Base-by-base conservation (phyloP, 2,329 filamentous ascomycete species). In the Fonsecaea pedrosoi region DNA sequence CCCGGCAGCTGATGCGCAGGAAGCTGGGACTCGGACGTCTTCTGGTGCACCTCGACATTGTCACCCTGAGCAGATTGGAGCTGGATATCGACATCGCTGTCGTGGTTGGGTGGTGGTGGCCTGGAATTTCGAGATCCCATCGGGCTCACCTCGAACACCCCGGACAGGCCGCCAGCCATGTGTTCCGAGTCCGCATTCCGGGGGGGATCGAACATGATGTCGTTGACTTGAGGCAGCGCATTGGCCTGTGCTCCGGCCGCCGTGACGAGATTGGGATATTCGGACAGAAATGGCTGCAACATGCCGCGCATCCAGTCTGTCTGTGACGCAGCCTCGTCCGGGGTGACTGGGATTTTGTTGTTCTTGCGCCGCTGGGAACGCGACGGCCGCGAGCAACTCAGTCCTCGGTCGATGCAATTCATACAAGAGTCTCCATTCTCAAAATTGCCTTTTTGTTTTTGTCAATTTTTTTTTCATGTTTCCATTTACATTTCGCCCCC, bases 331-430 rank as follows among this genome's bases (percentile, higher is more conserved):
- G 38, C 13, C 15, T 42, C 38, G 13, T 42, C 12, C 5, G 12
- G 38, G 15, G 18, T 18, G 12, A 25, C 38, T 42, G 13, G 38
- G 18, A 15, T 4, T 15, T n/a, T 42, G 15, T 15, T 42, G 38
- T 15, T 42, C 15, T 42, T 42, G 12, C 38, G 38, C 38, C 15
- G 38, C 10, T 15, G 38, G 15, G 38, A 18, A 42, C 38, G 38
- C 13, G 15, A 42, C 13, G 38, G 38, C 38, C 38, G 10, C 54
- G 30, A 34, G 30, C 30, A 57, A n/a, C 4, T 18, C n/a, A 42
- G 34, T 21, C 15, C 38, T 48, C 21, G 37, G 13, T 38, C 38
- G 34, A 85, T 18, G 12, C 21, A 60, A 10, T n/a, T 48, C 9
- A 34, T 48, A 30, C 18, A 21, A 25, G n/a, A 84, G 21, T 30